These are phyloP conservation scores for Piloderma croceum DNA, from an alignment of 768 basidiomycete genomes.

Conservation along the genomic window DNA sequence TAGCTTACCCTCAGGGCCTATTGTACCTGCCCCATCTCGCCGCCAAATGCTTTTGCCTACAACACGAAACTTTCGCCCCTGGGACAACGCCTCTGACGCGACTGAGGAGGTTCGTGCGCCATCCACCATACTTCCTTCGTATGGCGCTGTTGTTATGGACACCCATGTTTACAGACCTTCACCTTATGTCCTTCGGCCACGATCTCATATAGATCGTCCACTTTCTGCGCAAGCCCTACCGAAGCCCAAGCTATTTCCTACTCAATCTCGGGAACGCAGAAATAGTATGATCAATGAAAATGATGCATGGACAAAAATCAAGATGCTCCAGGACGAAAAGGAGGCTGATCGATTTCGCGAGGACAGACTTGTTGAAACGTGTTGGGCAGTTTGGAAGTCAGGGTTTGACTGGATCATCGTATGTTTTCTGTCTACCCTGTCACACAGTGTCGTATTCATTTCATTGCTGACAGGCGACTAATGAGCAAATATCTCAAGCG, in stretches of 20 bases:
- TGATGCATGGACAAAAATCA: constrained; percentile 74
- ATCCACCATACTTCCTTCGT: constrained; percentile 45
- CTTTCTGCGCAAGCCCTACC: background rate
- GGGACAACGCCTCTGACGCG: constrained; percentile 35
- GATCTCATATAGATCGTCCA: background rate
- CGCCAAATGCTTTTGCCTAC: background rate
- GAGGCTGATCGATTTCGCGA: constrained; percentile 66
- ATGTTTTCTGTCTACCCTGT: constrained; percentile 27
- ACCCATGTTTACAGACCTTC: background rate
- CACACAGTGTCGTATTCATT: background rate
- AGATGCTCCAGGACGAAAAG: constrained; percentile 62
- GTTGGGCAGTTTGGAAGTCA: constrained; percentile 71
- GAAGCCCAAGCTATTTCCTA: constrained; percentile 1
- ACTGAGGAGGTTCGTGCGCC: constrained; percentile 28
- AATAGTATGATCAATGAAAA: constrained; percentile 58
- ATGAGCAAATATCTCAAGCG: constrained; percentile 62
- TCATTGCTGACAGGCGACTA: constrained; percentile 52
- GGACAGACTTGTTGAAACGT: constrained; percentile 59
- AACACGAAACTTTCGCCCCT: constrained; percentile 10
- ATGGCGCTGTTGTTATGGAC: constrained; percentile 37
- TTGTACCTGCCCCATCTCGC: constrained; percentile 17
- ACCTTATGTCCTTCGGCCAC: background rate
- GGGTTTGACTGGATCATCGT: constrained; percentile 71
- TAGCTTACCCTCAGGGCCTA: background rate
- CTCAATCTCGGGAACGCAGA: constrained; percentile 32